Evolutionary conservation across 306 rosid species (phyloP).

Genomic region (Acacia crassicarpa): DNA sequence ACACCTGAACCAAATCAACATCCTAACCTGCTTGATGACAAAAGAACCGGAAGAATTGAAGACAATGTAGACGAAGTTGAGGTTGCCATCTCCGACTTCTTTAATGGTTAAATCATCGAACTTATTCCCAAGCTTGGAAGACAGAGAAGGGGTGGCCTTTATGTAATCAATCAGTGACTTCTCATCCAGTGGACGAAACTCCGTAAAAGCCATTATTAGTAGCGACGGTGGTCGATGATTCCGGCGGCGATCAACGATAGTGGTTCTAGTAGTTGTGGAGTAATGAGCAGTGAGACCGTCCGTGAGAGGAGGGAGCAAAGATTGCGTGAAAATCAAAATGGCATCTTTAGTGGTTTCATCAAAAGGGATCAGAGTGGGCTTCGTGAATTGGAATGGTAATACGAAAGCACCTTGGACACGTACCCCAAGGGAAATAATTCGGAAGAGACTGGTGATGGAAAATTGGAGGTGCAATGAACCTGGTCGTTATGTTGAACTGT

Average conservation of each 20-base stretch:
- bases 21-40: constrained; percentile 82
- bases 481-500: neutral
- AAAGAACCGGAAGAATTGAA: constrained; percentile 62
- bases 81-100: constrained; percentile 96
- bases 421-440: neutral
- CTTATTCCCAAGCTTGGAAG: constrained; percentile 56
- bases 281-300: neutral
- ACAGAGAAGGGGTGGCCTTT: constrained; percentile 63
- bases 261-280: neutral
- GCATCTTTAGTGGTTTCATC: neutral
- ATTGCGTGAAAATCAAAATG: constrained; percentile 2
- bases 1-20: neutral
- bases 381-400: neutral
- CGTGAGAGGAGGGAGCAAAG: neutral
- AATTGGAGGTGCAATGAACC: constrained; percentile 37
- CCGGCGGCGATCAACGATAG: neutral
- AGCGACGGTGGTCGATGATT: neutral
- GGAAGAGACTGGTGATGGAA: neutral
- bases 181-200: constrained; percentile 66
- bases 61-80: constrained; percentile 80
- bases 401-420: neutral
- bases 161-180: constrained; percentile 67
- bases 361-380: neutral
- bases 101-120: constrained; percentile 56
- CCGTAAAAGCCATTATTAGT: constrained; percentile 62